phyloP scores from a whole-genome alignment of 371 early-diverging fungal genomes.

The Circinella umbellata region DNA sequence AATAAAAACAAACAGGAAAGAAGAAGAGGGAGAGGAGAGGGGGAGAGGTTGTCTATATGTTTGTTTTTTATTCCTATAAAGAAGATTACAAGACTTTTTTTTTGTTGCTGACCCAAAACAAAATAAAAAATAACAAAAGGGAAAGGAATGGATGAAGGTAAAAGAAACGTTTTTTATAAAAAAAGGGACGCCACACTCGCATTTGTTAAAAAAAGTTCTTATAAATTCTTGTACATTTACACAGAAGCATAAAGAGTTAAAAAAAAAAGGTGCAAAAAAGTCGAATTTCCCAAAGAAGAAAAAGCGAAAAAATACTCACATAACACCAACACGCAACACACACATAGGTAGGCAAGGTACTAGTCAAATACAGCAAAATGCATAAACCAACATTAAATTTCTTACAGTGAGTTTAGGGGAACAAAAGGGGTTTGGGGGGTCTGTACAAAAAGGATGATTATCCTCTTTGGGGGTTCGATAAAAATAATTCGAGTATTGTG shows the following conservation, averaged over 20 bases:
- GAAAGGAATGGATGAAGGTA: slow-evolving; percentile 10
- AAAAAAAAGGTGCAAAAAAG: not conserved
- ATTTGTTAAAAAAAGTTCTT: no score
- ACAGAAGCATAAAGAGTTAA: no score
- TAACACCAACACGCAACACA: not conserved
- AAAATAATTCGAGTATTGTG: no score
- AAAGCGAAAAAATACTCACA: slow-evolving; percentile 2
- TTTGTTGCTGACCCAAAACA: not conserved
- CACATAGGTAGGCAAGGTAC: not conserved
- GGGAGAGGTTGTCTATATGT: not conserved
- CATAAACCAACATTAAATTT: slow-evolving; percentile 2
- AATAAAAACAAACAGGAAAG: not conserved
- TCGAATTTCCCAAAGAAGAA: slow-evolving; percentile 14
- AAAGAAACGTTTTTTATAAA: slow-evolving; percentile 5
- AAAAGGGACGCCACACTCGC: slow-evolving; percentile 15
- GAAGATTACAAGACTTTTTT: no score
- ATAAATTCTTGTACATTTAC: no score
- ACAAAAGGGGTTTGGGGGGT: not conserved
- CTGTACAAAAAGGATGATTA: not conserved
- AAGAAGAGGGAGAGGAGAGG: slow-evolving; percentile 11
- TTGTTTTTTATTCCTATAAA: no score
- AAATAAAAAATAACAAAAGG: not conserved
- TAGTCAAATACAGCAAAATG: slow-evolving; percentile 9
- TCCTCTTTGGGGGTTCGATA: not conserved
- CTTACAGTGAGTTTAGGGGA: not conserved